Evolutionary conservation across 345 rosid genomes (phyloP).

Genomic region (Schrenkiella parvula): DNA sequence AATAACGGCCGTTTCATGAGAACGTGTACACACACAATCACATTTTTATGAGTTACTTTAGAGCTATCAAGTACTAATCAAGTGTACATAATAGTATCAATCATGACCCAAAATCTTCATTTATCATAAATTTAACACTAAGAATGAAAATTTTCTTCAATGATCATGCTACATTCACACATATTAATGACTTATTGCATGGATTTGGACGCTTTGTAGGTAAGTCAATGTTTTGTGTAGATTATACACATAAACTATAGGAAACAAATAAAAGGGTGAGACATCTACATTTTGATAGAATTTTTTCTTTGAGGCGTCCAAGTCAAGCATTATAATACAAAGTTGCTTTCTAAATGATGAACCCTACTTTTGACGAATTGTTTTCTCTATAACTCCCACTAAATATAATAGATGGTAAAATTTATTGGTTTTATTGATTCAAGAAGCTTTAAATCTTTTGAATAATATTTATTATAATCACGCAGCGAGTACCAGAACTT

Average conservation of each 20-base stretch:
- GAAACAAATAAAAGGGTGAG: background rate
- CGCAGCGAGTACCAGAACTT: conserved; percentile 81
- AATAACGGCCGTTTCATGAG: background rate
- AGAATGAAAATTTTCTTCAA: background rate
- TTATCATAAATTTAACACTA: background rate
- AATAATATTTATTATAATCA: conserved; percentile 30
- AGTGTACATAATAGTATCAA: background rate
- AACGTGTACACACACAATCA: conserved; percentile 1
- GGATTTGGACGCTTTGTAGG: background rate
- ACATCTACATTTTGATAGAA: conserved; percentile 24
- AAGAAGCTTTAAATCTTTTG: background rate
- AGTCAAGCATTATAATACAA: conserved; percentile 24
- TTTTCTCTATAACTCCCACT: conserved; percentile 27
- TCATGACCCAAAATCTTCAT: background rate
- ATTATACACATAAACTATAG: background rate
- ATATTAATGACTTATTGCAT: background rate
- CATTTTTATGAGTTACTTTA: background rate
- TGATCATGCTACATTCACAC: background rate
- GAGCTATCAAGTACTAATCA: background rate
- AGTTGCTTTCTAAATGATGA: conserved; percentile 16
- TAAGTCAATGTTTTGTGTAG: background rate
- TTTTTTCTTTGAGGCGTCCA: background rate
- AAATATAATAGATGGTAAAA: background rate
- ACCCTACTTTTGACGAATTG: conserved; percentile 5
- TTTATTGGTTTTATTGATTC: conserved; percentile 13